These are phyloP conservation scores for Lachnellula willkommii DNA, from an alignment of 2,329 filamentous ascomycete genomes.

Conservation along the genomic window DNA sequence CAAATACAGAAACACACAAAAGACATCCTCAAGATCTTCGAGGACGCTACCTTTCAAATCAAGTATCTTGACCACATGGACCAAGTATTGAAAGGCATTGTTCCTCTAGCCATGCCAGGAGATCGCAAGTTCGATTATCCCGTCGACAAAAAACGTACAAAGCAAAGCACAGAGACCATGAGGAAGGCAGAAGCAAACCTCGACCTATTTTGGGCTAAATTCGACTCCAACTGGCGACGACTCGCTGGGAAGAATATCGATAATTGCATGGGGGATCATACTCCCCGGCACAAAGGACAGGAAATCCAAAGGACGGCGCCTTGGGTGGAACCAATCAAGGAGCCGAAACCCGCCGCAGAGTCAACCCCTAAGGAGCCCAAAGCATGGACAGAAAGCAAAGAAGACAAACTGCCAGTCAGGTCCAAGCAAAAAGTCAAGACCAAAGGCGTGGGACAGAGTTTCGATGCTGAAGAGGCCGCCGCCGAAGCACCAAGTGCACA, in stretches of 20 bases:
- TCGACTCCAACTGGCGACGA: conserved; percentile 1
- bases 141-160: conserved; percentile 32
- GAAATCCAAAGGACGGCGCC: background rate
- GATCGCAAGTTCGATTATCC: conserved; percentile 35
- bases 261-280: background rate
- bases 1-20: background rate
- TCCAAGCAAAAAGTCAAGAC: background rate
- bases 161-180: conserved; percentile 1
- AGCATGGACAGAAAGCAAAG: background rate
- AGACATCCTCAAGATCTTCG: background rate
- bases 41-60: background rate
- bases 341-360: background rate
- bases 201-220: conserved; percentile 2
- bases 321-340: conserved; percentile 36
- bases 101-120: background rate
- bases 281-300: background rate
- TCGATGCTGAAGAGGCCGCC: background rate
- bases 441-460: background rate
- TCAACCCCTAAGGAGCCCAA: background rate
- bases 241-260: background rate
- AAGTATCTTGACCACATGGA: background rate
- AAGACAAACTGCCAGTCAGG: background rate
- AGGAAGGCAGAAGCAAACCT: background rate
- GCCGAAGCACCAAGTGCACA: background rate
- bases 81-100: background rate